These are phyloP conservation scores for Dactylonectria macrodidyma DNA, from an alignment of 2,329 filamentous ascomycete genomes.

Conservation along the genomic window DNA sequence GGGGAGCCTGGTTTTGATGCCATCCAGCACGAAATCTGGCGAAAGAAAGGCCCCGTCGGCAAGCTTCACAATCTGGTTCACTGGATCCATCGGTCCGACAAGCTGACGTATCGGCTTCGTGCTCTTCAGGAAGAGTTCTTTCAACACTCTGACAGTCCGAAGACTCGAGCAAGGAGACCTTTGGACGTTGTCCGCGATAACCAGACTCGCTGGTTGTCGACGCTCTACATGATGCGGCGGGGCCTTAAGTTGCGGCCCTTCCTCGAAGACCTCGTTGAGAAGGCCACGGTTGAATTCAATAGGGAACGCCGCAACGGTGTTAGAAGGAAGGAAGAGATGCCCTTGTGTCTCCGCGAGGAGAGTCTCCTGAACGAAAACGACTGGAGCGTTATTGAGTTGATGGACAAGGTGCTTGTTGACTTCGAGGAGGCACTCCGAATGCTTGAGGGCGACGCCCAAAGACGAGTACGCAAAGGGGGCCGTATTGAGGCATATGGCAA, in stretches of 20 bases:
- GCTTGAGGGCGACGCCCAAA: constrained; percentile 1
- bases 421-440: constrained; percentile 1
- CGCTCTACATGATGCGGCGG: constrained; percentile 33
- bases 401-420: constrained; percentile 2
- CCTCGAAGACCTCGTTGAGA: neutral
- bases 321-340: constrained; percentile 5
- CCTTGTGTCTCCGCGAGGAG: constrained; percentile 5
- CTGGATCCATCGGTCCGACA: constrained; percentile 27
- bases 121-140: constrained; percentile 16
- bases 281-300: constrained; percentile 1
- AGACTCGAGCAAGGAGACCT: too few relatives aligned
- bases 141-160: constrained; percentile 17
- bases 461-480: neutral
- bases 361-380: constrained; percentile 1
- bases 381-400: constrained; percentile 1
- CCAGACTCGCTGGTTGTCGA: too few relatives aligned
- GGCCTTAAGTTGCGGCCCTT: neutral
- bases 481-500: too few relatives aligned
- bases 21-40: too few relatives aligned
- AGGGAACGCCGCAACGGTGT: too few relatives aligned
- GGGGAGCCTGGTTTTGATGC: too few relatives aligned
- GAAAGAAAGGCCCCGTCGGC: too few relatives aligned
- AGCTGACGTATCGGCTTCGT: constrained; percentile 22
- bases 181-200: too few relatives aligned
- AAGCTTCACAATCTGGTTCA: constrained; percentile 34